Evolutionary conservation across 768 basidiomycete genomes (phyloP).

Genomic region (Auriscalpium microsporum): DNA sequence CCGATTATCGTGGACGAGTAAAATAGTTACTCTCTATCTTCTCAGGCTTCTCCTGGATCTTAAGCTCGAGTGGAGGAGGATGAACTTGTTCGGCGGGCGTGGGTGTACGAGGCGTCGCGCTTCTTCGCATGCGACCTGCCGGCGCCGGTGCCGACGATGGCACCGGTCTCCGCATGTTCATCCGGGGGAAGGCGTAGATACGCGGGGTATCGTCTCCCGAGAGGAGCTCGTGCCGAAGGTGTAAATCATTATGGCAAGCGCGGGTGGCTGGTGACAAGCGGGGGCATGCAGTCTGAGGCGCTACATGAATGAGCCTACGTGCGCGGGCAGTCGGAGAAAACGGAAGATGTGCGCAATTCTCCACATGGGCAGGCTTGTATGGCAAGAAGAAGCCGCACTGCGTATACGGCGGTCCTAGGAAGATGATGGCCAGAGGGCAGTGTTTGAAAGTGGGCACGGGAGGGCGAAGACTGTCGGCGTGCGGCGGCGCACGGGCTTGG

Average conservation of each 20-base stretch:
- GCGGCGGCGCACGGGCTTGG: too few relatives aligned
- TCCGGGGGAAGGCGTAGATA: constrained; percentile 14
- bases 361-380: too few relatives aligned
- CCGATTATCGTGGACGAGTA: constrained; percentile 74
- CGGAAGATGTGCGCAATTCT: too few relatives aligned
- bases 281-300: constrained; percentile 27
- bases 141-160: constrained; percentile 28
- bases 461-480: too few relatives aligned
- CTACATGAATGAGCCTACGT: neutral
- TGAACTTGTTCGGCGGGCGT: constrained; percentile 79
- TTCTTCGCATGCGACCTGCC: constrained; percentile 46
- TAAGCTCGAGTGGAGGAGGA: constrained; percentile 71
- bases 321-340: neutral
- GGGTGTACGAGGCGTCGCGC: constrained; percentile 67
- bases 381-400: too few relatives aligned
- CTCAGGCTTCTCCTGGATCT: constrained; percentile 62
- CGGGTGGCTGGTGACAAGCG: constrained; percentile 40
- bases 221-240: constrained; percentile 44
- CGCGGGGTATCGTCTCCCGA: constrained; percentile 12
- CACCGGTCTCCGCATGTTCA: constrained; percentile 5
- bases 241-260: constrained; percentile 42
- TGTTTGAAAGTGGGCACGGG: too few relatives aligned
- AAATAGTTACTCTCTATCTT: constrained; percentile 76
- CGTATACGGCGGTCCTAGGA: too few relatives aligned
- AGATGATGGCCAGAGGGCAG: too few relatives aligned